These are phyloP conservation scores for Zygoascus biomembranicola DNA, from an alignment of 805 yeast species.

Conservation along the genomic window DNA sequence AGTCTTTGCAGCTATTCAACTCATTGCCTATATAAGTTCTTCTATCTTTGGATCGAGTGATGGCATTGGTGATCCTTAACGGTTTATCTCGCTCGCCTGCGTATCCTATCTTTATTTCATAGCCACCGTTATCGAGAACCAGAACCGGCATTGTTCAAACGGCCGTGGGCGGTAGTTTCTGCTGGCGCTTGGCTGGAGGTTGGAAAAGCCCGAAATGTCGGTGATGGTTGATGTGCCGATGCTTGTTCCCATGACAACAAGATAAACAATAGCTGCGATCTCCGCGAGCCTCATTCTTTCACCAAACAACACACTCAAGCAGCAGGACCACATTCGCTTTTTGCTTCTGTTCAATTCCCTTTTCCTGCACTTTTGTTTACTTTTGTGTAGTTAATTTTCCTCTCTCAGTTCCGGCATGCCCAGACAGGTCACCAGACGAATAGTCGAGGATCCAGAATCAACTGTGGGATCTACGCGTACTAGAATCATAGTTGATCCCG, in stretches of 20 bases:
- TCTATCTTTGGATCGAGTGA: constrained; percentile 71
- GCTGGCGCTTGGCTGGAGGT: no score
- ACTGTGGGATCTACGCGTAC: not conserved
- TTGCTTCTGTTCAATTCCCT: no score
- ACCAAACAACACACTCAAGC: no score
- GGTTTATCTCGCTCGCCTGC: constrained; percentile 28
- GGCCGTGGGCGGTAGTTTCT: no score
- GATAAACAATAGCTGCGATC: not conserved
- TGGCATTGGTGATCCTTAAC: constrained; percentile 52
- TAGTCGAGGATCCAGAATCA: not conserved
- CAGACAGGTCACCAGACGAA: not conserved
- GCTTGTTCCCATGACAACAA: not conserved
- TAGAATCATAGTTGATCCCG: not conserved
- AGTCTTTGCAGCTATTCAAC: constrained; percentile 53
- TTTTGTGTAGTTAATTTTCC: no score
- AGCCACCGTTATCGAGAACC: constrained; percentile 86
- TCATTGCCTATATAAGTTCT: constrained; percentile 66
- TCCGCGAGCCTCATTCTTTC: no score
- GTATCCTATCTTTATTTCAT: constrained; percentile 62
- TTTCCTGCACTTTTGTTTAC: no score
- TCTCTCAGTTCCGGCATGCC: not conserved
- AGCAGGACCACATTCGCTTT: no score
- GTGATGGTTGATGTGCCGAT: not conserved
- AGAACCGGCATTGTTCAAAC: constrained; percentile 24
- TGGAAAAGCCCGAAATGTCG: no score